Evolutionary conservation across 139 green algal species (phyloP).

Genomic region (Edaphochlamys debaryana): DNA sequence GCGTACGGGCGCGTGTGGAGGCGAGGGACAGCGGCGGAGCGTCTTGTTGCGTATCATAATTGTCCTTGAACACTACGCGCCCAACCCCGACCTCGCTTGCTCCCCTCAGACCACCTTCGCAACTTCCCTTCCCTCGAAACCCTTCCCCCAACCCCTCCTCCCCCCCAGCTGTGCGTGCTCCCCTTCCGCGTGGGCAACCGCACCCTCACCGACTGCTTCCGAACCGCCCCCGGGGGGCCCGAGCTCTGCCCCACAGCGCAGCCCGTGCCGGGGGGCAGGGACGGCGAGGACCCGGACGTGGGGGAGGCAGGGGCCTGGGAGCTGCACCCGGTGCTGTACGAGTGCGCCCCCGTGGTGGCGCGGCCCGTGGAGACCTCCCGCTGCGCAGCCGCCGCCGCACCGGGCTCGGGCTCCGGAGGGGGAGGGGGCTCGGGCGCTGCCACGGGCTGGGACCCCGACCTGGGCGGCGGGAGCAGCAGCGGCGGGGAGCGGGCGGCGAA

Average conservation of each 20-base stretch:
- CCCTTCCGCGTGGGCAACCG: slow-evolving; percentile 16
- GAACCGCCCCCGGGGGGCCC: neutral
- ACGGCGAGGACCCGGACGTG: neutral
- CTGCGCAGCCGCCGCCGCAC: neutral
- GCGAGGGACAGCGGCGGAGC: too few species aligned
- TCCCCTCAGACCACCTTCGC: too few species aligned
- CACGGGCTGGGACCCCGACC: too few species aligned
- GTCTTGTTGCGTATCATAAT: too few species aligned
- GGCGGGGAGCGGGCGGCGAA: neutral
- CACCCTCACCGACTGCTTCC: slow-evolving; percentile 34
- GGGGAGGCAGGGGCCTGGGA: too few species aligned
- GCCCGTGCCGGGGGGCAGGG: neutral
- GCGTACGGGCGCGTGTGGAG: neutral
- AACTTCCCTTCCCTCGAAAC: neutral
- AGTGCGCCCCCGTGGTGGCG: slow-evolving; percentile 10
- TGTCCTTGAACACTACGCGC: too few species aligned
- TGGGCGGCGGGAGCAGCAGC: neutral
- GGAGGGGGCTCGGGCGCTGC: neutral
- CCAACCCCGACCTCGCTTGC: too few species aligned
- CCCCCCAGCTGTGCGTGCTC: slow-evolving; percentile 37
- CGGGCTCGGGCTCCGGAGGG: neutral
- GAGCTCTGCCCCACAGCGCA: slow-evolving; percentile 7
- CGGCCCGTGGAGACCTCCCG: neutral
- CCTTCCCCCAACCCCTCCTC: neutral
- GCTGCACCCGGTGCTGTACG: neutral